Base-by-base conservation (phyloP, 2,329 filamentous ascomycete genomes). In the Colletotrichum sublineola region DNA sequence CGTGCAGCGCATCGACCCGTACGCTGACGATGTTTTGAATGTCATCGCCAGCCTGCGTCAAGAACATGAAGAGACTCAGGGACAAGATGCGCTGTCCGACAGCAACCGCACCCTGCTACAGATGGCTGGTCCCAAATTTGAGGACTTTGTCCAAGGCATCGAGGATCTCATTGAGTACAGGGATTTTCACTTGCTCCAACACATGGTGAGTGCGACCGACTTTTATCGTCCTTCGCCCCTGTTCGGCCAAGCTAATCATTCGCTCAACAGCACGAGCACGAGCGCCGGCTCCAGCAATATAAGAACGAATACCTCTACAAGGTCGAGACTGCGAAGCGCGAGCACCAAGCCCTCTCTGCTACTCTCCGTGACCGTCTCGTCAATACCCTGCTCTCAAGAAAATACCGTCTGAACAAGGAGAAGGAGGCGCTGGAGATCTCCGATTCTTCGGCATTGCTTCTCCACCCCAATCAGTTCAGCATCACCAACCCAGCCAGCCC, bases 131-230 rank as follows among this genome's bases (percentile, higher is more conserved):
- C 94, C 92, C 77, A 90, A 93, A 79, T 98, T 97, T 81, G 88
- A 92, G 71, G 91, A 94, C 76, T 98, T 97, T 84, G 90, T 96
- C 29, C 90, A 94, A 76, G 91, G 96, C 74, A 89, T 98, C 66
- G 97, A 98, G 79, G 92, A 97, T 81, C 89, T 94, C 9, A 91
- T 97, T 75, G 95, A 98, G 82, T 90, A 94, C 78, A 90, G 94
- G 76, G 96, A 99, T 84, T 91, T 93, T 75, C 91, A 95, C 77
- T 84, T 98, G 79, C 92, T 93, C 8, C 89, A 92, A 78, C 89
- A 97, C 75, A 92, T 93, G 87, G 96, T 97, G 86, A 79, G 90
- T 81, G 55, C 38, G 20, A 53, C 44, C 20, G 33, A 60, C 9
- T 46, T 60, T 65, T 58, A 29, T 31, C 40, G 44, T 44, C 52